These are phyloP conservation scores for Vitis riparia DNA, from an alignment of 164 flowering plant species.

Conservation along the genomic window DNA sequence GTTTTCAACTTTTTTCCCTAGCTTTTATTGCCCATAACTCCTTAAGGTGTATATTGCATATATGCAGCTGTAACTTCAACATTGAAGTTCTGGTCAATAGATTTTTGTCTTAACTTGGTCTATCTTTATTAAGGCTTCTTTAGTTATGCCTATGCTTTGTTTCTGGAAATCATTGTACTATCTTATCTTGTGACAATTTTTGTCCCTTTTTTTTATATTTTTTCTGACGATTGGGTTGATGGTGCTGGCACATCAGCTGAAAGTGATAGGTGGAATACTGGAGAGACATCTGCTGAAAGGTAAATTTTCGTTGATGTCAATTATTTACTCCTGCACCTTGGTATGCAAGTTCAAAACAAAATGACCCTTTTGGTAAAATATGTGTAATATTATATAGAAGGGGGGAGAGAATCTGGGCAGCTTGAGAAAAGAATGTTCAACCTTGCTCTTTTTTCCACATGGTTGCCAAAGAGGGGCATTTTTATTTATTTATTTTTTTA, in stretches of 20 bases:
- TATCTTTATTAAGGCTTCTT: too few relatives aligned
- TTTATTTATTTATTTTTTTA: too few relatives aligned
- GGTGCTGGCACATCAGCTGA: conserved; percentile 41
- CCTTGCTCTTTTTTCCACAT: too few relatives aligned
- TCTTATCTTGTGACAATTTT: not conserved
- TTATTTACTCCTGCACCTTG: not conserved
- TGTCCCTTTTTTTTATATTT: not conserved
- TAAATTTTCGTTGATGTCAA: conserved; percentile 14
- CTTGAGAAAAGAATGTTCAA: too few relatives aligned
- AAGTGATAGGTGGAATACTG: conserved; percentile 47
- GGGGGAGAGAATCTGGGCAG: too few relatives aligned
- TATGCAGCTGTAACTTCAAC: too few relatives aligned
- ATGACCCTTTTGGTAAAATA: not conserved
- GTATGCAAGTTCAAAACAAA: not conserved
- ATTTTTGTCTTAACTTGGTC: too few relatives aligned
- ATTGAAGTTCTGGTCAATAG: too few relatives aligned
- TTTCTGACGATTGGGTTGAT: conserved; percentile 37
- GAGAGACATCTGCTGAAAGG: conserved; percentile 43
- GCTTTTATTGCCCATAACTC: too few relatives aligned
- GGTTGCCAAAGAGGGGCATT: too few relatives aligned
- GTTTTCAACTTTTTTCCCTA: too few relatives aligned
- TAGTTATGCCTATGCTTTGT: not conserved
- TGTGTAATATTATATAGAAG: not conserved
- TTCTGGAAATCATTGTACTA: not conserved
- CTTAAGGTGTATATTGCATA: too few relatives aligned